A percentile compares a stretch with the other conserved stretches of the same genome.
Conservation (phyloP, 2,329 filamentous ascomycete genomes). For the Arthrobotrys sinensis region DNA sequence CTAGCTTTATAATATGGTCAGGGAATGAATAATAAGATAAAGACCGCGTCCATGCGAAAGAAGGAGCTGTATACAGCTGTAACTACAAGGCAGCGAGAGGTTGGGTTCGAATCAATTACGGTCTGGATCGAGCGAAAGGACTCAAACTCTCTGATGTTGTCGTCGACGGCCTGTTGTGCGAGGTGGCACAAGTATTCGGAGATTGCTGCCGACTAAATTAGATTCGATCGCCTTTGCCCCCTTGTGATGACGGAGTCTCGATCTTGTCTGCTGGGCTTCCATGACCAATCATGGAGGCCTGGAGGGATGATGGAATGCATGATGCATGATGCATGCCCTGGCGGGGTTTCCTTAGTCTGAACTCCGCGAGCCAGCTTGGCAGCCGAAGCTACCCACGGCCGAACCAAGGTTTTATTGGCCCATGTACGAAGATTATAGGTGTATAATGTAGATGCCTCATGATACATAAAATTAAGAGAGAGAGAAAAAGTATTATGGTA, state of each 20-base stretch:
- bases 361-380: constrained; percentile 17
- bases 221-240: constrained; percentile 27
- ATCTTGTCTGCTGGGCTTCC: constrained; percentile 7
- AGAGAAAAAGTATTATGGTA: constrained; percentile 13
- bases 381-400: constrained; percentile 9
- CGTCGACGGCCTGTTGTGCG: constrained; percentile 12
- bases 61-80: background rate
- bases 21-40: constrained; percentile 2
- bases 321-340: constrained; percentile 24
- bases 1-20: background rate
- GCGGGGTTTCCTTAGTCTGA: constrained; percentile 25
- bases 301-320: constrained; percentile 34
- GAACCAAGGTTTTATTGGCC: constrained; percentile 1
- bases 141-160: background rate
- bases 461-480: constrained; percentile 9
- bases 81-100: background rate
- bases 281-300: constrained; percentile 6
- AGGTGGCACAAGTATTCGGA: constrained; percentile 16
- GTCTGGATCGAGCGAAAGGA: constrained; percentile 2
- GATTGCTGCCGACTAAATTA: constrained; percentile 10
- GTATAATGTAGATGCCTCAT: background rate
- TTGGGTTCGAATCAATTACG: background rate
- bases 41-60: background rate
- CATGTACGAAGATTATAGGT: background rate
- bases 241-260: constrained; percentile 31